Evolutionary conservation across 1,284 basidiomycete species (phyloP), one percentile per base, ranked within the genome.

Genomic region (Leccinum subrobustum): DNA sequence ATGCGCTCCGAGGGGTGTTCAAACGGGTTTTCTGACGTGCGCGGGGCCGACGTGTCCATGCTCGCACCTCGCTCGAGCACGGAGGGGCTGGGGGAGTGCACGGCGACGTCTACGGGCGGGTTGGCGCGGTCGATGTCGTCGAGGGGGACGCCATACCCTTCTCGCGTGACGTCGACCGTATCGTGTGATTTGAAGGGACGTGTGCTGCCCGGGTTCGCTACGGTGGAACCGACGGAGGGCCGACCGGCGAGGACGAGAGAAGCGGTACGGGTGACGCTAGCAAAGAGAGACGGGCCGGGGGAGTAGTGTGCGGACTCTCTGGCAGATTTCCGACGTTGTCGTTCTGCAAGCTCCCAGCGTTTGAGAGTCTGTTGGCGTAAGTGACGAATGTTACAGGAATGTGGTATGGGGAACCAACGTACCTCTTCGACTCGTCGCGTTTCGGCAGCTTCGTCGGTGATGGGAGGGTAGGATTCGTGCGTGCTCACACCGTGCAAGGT

Each of bases 261-360:
- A 4, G 87, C 83, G 35, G 81, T 80, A 52, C 80, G 79, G 12
- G 83, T 80, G 58, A 88, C 80, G 60, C 81, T 81, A 9, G 77
- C 75, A 37, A 88, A 72, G 25, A 89, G 68, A 6, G 87, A 85
- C 1, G 80, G 72, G 0, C 77, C 61, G 8, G 70, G 62, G 66
- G 64, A 39, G 60, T 62, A 55, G 0, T 65, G 65, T 4, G 63
- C 54, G 1, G 85, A 85, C 57, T 83, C 84, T 54, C 88, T 81
- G 4, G 79, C 82, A n/a, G 79, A 77, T 73, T 83, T 88, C 74
- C 88, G 82, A 62, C 88, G 81, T 67, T 85, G 83, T 35, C 87
- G 82, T 70, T 92, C 90, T 37, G 83, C 83, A 51, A 83, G 73
- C 65, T 92, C 90, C 91, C 89, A 92, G 47, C 81, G 81, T 61